Conservation (phyloP, 2,329 filamentous ascomycete genomes). For the Chalara sp. region DNA sequence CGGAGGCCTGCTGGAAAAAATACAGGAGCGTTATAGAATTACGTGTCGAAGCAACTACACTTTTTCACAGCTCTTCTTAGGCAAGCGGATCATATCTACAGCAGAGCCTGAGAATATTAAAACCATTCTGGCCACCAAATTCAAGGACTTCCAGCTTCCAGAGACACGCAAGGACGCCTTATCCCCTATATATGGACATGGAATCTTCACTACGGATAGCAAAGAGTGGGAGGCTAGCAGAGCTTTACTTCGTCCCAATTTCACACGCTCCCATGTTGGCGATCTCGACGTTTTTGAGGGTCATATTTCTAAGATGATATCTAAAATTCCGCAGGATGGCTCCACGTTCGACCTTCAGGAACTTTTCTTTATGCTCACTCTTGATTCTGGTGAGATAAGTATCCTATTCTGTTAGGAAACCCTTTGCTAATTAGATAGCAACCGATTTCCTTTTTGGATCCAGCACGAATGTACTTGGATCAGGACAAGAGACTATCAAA, state of each 20-base stretch:
- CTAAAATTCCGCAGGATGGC: conserved; percentile 48
- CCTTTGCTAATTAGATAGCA: conserved; percentile 27
- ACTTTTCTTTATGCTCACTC: conserved; percentile 51
- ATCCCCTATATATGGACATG: conserved; percentile 39
- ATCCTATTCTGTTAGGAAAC: not conserved
- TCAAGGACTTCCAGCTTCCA: conserved; percentile 46
- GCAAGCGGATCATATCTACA: conserved; percentile 36
- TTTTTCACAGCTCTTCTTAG: conserved; percentile 10
- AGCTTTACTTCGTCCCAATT: conserved; percentile 47
- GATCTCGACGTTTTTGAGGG: conserved; percentile 51
- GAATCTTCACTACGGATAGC: conserved; percentile 42
- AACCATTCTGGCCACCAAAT: conserved; percentile 47
- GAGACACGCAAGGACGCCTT: conserved; percentile 7
- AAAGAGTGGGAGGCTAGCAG: conserved; percentile 44
- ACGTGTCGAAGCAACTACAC: conserved; percentile 8
- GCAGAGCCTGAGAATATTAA: conserved; percentile 51
- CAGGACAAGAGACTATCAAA: conserved; percentile 2
- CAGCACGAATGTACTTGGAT: conserved; percentile 38
- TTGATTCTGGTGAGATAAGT: conserved; percentile 42
- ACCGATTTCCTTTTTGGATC: conserved; percentile 63
- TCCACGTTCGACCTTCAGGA: conserved; percentile 52
- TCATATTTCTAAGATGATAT: conserved; percentile 51
- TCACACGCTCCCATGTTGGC: conserved; percentile 38
- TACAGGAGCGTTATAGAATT: conserved; percentile 25
- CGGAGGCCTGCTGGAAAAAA: conserved; percentile 30